These are phyloP conservation scores for Nepenthes mirabilis DNA, from an alignment of 148 eudicot species.

Conservation along the genomic window DNA sequence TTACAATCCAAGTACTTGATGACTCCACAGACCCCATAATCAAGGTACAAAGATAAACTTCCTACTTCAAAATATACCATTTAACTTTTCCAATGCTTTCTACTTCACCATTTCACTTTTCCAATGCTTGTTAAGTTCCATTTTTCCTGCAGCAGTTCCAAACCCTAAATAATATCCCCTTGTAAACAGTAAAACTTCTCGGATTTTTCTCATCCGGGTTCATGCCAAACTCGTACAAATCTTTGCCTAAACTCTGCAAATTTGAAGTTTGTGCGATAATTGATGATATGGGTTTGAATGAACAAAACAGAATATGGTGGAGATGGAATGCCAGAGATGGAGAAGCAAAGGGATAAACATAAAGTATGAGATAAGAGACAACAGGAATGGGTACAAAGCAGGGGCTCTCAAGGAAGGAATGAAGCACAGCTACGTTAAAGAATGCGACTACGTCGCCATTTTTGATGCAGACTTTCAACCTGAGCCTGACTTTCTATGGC, in stretches of 20 bases:
- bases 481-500: slow-evolving; percentile 55
- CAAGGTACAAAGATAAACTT: slow-evolving; percentile 20
- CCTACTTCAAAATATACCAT: too few species aligned
- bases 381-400: slow-evolving; percentile 66
- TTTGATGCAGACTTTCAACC: slow-evolving; percentile 86
- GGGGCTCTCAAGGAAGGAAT: slow-evolving; percentile 72
- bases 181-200: neutral
- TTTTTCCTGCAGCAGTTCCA: too few species aligned
- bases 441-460: slow-evolving; percentile 58
- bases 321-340: slow-evolving; percentile 62
- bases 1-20: slow-evolving; percentile 62
- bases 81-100: too few species aligned
- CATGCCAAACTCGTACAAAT: neutral
- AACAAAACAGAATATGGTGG: slow-evolving; percentile 43
- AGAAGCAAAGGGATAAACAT: slow-evolving; percentile 65
- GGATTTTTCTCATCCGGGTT: neutral
- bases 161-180: neutral
- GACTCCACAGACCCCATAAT: slow-evolving; percentile 49
- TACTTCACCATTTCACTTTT: too few species aligned
- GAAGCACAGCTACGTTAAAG: slow-evolving; percentile 45
- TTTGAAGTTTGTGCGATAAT: neutral
- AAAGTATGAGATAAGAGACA: slow-evolving; percentile 55
- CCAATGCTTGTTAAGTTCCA: too few species aligned
- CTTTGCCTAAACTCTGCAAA: neutral
- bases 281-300: neutral